These are phyloP conservation scores for Trichoderma endophyticum DNA, from an alignment of 2,329 filamentous ascomycete genomes.

Conservation along the genomic window DNA sequence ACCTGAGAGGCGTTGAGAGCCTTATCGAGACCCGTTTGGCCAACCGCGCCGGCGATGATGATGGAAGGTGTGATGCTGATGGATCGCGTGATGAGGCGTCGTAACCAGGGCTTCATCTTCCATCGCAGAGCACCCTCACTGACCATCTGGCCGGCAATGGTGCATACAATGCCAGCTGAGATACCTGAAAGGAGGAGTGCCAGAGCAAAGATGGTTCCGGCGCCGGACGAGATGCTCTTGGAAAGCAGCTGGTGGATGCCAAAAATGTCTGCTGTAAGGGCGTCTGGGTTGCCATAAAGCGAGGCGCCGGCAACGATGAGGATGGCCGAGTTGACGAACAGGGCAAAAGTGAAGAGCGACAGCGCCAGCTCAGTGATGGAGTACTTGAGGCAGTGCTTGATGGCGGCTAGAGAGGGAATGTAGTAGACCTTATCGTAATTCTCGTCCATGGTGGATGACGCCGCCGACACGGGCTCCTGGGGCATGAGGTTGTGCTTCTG, in stretches of 20 bases:
- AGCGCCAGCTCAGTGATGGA: constrained; percentile 67
- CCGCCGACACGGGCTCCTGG: constrained; percentile 28
- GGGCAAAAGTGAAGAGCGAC: constrained; percentile 76
- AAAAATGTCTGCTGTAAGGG: constrained; percentile 72
- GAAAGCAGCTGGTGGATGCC: constrained; percentile 74
- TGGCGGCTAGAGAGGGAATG: constrained; percentile 68
- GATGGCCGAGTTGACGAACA: constrained; percentile 82
- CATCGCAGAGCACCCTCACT: constrained; percentile 77
- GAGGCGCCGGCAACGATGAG: constrained; percentile 78
- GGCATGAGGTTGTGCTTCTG: constrained; percentile 52
- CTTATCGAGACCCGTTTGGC: constrained; percentile 64
- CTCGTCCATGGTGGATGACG: constrained; percentile 29
- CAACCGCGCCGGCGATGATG: constrained; percentile 77
- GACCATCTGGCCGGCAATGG: constrained; percentile 86
- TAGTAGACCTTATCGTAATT: constrained; percentile 56
- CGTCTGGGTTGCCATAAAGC: constrained; percentile 61
- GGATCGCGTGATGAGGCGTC: constrained; percentile 70
- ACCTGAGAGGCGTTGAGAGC: constrained; percentile 78
- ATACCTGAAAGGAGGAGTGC: constrained; percentile 77
- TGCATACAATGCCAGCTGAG: constrained; percentile 82
- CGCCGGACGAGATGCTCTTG: constrained; percentile 65
- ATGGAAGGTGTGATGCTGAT: constrained; percentile 82
- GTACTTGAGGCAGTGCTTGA: constrained; percentile 69
- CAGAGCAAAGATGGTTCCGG: constrained; percentile 80
- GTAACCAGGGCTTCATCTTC: constrained; percentile 72